phyloP scores from a whole-genome alignment of 225 moss, liverwort and hornwort genomes.

The Polytrichum commune region DNA sequence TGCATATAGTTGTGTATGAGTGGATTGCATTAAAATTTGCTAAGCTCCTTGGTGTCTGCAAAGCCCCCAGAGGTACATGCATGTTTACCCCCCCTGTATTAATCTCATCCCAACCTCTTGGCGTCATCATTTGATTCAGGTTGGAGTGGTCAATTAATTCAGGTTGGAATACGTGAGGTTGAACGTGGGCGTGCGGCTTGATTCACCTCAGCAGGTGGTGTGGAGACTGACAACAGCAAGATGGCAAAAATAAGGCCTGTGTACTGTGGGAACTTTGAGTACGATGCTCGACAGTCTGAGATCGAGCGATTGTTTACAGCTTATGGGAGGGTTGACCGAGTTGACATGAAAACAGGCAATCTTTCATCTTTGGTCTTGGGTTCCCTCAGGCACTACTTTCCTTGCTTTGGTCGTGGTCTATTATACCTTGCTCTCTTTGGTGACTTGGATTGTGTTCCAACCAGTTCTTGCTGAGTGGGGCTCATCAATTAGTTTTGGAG shows the following conservation, averaged over 20 bases:
- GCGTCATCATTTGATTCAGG: no score
- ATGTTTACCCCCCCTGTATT: no score
- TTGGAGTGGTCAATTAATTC: neutral
- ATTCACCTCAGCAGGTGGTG: neutral
- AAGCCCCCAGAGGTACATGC: no score
- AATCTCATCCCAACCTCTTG: no score
- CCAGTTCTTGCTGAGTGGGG: no score
- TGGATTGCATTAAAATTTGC: no score
- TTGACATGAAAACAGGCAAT: slow-evolving; percentile 99
- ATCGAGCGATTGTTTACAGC: slow-evolving; percentile 94
- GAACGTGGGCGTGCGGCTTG: neutral
- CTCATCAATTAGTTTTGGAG: no score
- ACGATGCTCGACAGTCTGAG: slow-evolving; percentile 92
- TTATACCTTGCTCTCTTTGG: no score
- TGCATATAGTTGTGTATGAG: no score
- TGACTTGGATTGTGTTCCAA: no score
- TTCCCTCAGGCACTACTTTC: neutral
- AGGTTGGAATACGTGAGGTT: neutral
- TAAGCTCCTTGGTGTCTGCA: no score
- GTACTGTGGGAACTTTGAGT: slow-evolving; percentile 99
- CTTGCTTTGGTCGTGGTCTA: neutral
- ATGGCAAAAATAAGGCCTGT: slow-evolving; percentile 96
- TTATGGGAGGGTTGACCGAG: slow-evolving; percentile 95
- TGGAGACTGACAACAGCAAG: slow-evolving; percentile 10
- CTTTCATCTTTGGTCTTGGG: slow-evolving; percentile 4